Evolutionary conservation across 2,329 filamentous ascomycete genomes (phyloP), one percentile per base, ranked within the genome.

Genomic region (Pseudogymnoascus sp.): DNA sequence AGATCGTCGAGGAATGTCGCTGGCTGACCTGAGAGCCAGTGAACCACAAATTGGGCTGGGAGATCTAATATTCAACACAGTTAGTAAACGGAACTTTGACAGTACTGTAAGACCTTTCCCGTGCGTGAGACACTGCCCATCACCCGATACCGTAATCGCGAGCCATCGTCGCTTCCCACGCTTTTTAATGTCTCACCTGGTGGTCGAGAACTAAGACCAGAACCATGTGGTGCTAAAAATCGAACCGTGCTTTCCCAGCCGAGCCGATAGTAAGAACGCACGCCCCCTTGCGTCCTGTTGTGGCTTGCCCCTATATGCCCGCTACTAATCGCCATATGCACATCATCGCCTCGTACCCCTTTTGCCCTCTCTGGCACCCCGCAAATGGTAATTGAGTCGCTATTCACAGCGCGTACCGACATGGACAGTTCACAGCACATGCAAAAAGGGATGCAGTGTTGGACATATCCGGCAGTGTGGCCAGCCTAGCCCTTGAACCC

Each of bases 71-170:
- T 31, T 29, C 26, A n/a, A 54, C 47, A 54, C 23, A 31, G 23
- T 54, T 54, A 54, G 47, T 21, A 54, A 31, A 16, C 39, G 7
- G 29, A 31, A 31, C 29, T 31, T 31, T 54, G 47, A 31, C 47
- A 26, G 26, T 54, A 51, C 47, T 23, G 18, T 54, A 54, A 16
- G 47, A 16, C 23, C 47, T 31, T 31, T 54, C 26, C 23, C 47
- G 47, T 54, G 47, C 23, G 47, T 54, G 31, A 54, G 47, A 54
- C 47, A 54, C 47, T 4, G 47, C 47, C 47, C 47, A 54, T 54
- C 47, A 31, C 47, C 47, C 47, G 47, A 54, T 31, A 54, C 23
- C 47, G 40, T 54, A 54, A 54, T 54, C 47, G 23, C 47, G 23
- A 31, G 45, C 45, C 45, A 16, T 51, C 45, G 23, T 29, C 45